Evolutionary conservation across 306 rosid species (phyloP), one percentile per base, ranked within the genome.

Genomic region (Lathyrus oleraceus): DNA sequence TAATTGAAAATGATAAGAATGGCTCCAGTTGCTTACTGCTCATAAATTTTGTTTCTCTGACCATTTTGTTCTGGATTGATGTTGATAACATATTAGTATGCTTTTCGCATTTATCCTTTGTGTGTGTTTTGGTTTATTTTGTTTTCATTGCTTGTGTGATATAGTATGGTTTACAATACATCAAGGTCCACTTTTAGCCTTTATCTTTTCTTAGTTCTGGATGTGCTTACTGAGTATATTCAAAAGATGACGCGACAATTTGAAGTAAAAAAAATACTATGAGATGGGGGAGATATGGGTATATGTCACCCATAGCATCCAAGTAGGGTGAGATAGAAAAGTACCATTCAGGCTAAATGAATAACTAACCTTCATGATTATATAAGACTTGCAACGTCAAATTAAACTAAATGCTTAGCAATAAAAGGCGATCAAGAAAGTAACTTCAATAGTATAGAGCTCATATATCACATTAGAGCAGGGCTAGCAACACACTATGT

Each of bases 1-100:
- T 27, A 23, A 12, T 52, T 73, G 63, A 75, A 75, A 47, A 25
- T 69, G 42, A 51, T 38, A 25, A 66, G 69, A 52, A 45, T 30
- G 44, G 62, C 52, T 66, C 27, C 49, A 15, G n/a, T 47, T 71
- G 56, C 61, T 47, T 10, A 52, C 42, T 66, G 32, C 12, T 60
- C 43, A 27, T 60, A 15, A 20, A 45, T 71, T 38, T 48, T 72
- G 61, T 61, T 59, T 67, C 36, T 61, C 7, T 65, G 42, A 49
- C 49, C 59, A 58, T 60, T 64, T 35, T 59, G 52, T 61, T 27
- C 66, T 62, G 16, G 58, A 21, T 39, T 45, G 40, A 19, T 74
- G 47, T 3, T 20, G n/a, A 70, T 65, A 16, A 27, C 20, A 42
- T 58, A 2, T 43, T 48, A 25, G 59, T 40, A 40, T 16, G 71